Evolutionary conservation across 2,329 filamentous ascomycete species (phyloP), one percentile per base, ranked within the genome.

Genomic region (Trichoderma endophyticum): DNA sequence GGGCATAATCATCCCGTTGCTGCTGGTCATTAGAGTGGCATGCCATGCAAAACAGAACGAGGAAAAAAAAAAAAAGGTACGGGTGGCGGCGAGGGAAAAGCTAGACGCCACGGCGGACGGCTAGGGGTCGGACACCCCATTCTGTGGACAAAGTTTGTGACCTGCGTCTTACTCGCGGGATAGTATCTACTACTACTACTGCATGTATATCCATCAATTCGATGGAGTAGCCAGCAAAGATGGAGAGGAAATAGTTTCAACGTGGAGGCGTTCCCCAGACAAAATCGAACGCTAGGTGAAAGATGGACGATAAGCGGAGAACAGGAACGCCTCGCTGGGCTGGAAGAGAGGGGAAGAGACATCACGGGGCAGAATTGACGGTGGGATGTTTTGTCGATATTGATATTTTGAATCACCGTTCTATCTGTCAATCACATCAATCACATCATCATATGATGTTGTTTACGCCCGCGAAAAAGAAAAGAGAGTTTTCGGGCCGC

Each of bases 141-240:
- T 30, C 18, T 39, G 14, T 28, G 14, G 14, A 34, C 21, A 68
- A 68, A 30, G 34, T 59, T 68, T 21, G 26, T 21, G 34, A 59
- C 48, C 12, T 59, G 54, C 65, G 48, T 39, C 48, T 67, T 67
- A 57, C 48, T 67, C 64, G 64, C 24, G 63, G 32, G 63, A 66
- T 48, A 12, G 48, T 54, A 3, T 1, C n/a, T 9, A 2, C 3
- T 48, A 48, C 43, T 9, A 11, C 6, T 21, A 48, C 43, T 21
- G 34, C 1, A 48, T 11, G 43, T 51, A 51, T 51, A 51, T 51
- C 43, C 43, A 51, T 24, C 43, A 51, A 51, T 24, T 51, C n/a
- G 21, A 51, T 12, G 9, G 18, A 48, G 43, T 9, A 21, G 1
- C n/a, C 2, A 12, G 3, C 4, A 21, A 2, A 24, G n/a, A 51